Percentiles rank a stretch among this genome's conserved stretches.
Conservation (phyloP, 352 stramenopile species). For the Thalassiosira mediterranea region DNA sequence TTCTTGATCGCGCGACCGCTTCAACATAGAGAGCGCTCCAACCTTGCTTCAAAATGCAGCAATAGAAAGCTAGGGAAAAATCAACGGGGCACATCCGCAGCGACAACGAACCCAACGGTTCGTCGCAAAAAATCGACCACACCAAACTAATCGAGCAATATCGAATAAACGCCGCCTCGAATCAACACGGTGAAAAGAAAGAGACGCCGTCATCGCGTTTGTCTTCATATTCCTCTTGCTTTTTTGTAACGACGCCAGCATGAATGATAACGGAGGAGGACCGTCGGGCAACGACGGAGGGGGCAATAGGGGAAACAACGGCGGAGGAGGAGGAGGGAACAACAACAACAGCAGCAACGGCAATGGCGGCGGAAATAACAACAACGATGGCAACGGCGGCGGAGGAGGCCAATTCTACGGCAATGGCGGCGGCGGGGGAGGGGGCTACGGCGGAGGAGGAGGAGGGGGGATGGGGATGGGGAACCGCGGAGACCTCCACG, state of each 20-base stretch:
- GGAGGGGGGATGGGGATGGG: too few species aligned
- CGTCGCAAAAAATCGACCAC: neutral
- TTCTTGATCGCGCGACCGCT: too few species aligned
- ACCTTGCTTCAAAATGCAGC: too few species aligned
- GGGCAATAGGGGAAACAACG: neutral
- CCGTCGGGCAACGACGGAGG: neutral
- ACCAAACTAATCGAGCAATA: neutral
- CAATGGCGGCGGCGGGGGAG: too few species aligned
- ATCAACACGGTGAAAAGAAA: too few species aligned
- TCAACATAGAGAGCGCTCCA: too few species aligned
- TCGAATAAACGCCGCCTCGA: too few species aligned
- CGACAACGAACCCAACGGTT: neutral
- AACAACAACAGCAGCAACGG: neutral
- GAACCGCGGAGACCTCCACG: too few species aligned
- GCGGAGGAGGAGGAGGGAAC: neutral
- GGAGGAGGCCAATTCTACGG: neutral
- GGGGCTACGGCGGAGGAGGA: too few species aligned
- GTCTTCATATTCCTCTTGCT: neutral
- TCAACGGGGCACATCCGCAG: too few species aligned
- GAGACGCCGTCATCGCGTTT: neutral
- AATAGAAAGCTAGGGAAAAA: too few species aligned
- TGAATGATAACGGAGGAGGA: neutral
- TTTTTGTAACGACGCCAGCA: neutral
- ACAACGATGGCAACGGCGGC: neutral
- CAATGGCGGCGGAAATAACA: neutral